Conservation (phyloP, 345 rosid species). For the Linum usitatissimum region DNA sequence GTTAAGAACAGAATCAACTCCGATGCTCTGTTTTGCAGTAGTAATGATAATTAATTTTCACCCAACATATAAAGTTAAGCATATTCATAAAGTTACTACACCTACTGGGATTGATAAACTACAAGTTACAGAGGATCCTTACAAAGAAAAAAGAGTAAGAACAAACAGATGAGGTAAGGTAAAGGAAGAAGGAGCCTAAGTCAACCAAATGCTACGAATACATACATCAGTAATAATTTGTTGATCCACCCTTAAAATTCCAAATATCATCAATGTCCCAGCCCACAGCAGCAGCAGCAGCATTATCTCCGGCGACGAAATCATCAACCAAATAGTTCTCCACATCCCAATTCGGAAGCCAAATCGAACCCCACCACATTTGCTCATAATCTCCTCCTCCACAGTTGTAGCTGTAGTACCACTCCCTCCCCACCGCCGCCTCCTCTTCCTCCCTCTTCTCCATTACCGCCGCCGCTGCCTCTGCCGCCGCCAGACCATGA, state of each 20-base stretch:
- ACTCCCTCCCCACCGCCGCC: not conserved
- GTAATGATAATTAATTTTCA: too few relatives aligned
- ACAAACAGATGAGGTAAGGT: too few relatives aligned
- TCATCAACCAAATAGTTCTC: conserved; percentile 29
- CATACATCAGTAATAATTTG: conserved; percentile 13
- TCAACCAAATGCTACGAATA: not conserved
- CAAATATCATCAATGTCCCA: conserved; percentile 60
- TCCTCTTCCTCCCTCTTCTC: conserved; percentile 9
- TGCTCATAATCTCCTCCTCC: conserved; percentile 26
- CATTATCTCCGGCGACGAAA: conserved; percentile 9
- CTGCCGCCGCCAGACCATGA: not conserved
- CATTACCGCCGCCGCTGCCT: not conserved
- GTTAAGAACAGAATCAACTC: too few relatives aligned
- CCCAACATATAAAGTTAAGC: too few relatives aligned
- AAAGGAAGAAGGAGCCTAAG: too few relatives aligned
- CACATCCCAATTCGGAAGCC: conserved; percentile 56
- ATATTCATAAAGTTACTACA: too few relatives aligned
- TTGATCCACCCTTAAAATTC: conserved; percentile 35
- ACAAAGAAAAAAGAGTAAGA: too few relatives aligned
- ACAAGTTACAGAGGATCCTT: too few relatives aligned
- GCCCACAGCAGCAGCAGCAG: conserved; percentile 27
- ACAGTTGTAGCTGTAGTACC: not conserved
- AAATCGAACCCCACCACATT: conserved; percentile 44
- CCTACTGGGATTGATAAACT: too few relatives aligned
- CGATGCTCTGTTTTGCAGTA: too few relatives aligned